Base-by-base conservation (phyloP, 1,284 basidiomycete species). In the Cystobasidium slooffiae region DNA sequence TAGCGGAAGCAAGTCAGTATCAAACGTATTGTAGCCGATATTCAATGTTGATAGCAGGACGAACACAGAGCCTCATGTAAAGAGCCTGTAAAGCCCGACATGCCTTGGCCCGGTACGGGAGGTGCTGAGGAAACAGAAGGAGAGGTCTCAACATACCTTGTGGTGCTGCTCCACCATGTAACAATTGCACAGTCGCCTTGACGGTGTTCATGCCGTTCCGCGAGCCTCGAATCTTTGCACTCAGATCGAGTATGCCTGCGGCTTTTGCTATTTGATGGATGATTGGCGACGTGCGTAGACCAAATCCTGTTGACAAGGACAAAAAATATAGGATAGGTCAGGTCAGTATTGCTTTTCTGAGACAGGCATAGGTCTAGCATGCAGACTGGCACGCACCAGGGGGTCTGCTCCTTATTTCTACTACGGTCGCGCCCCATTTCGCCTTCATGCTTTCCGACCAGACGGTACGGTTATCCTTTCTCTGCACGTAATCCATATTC, bases 161-260 rank as follows among this genome's bases (percentile, higher is more conserved):
- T 4, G 80, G 79, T n/a, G 43, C 66, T 6, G 75, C 55, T 4
- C 79, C 78, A 3, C 78, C 79, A 51, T 80, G 79, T 12, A 81
- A 61, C 77, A 80, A 77, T 22, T 63, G 44, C 20, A 78, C 61
- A 2, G 79, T 77, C 39, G 78, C 77, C 77, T 87, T 86, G 77
- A 86, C 81, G 8, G 86, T 85, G 64, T 85, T 89, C 79, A 91
- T 85, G 52, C 88, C 88, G 83, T 96, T 97, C 77, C 92, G 86
- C 78, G 91, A 94, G 46, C 95, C 94, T 88, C 93, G 91, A 52
- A 98, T 92, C 83, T 95, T 95, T 39, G 93, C 96, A 78, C 91
- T 93, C 58, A 92, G 87, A 83, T 99, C 96, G 81, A 93, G 91
- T 84, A 98, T 93, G 12, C 96, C 96, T 1, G 92, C 94, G 0